A percentile compares a stretch with the other conserved stretches of the same genome.
These are phyloP conservation scores for Penicillium paneum DNA, from an alignment of 2,329 filamentous ascomycete species.

Conservation along the genomic window DNA sequence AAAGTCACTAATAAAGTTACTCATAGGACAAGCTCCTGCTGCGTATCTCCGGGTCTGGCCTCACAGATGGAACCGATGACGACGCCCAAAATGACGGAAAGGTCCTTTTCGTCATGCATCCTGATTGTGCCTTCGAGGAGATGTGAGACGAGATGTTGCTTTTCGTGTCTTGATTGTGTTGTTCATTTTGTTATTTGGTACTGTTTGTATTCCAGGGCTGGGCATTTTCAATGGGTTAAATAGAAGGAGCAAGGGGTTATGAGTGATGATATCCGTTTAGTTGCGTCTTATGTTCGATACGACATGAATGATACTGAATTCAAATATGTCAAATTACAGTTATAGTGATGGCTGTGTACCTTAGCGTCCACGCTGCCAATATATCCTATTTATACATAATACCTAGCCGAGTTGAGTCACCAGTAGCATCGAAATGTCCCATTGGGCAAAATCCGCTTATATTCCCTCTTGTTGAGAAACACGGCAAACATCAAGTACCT, in stretches of 20 bases:
- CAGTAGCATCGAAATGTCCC: too few species aligned
- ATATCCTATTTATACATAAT: too few species aligned
- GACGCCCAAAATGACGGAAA: constrained; percentile 47
- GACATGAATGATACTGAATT: constrained; percentile 8
- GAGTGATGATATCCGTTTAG: constrained; percentile 34
- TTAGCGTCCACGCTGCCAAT: too few species aligned
- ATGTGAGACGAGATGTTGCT: constrained; percentile 48
- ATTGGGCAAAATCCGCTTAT: too few species aligned
- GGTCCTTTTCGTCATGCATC: constrained; percentile 84
- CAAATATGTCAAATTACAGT: background rate
- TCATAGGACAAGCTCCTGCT: constrained; percentile 58
- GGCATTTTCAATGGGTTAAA: constrained; percentile 26
- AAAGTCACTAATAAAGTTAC: background rate
- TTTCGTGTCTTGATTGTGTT: constrained; percentile 5
- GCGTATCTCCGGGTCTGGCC: constrained; percentile 73
- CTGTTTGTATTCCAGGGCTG: constrained; percentile 12
- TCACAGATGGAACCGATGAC: constrained; percentile 71
- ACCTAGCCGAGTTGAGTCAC: too few species aligned
- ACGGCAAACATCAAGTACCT: too few species aligned
- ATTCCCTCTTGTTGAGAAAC: too few species aligned
- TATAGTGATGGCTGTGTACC: too few species aligned
- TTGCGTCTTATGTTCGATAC: constrained; percentile 9
- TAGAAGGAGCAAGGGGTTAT: constrained; percentile 28
- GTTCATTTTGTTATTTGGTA: constrained; percentile 5
- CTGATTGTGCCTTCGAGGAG: constrained; percentile 80